A percentile compares a stretch with the other conserved stretches of the same genome.
Conservation (phyloP, 208 protist genomes). For the Angomonas ambiguus region DNA sequence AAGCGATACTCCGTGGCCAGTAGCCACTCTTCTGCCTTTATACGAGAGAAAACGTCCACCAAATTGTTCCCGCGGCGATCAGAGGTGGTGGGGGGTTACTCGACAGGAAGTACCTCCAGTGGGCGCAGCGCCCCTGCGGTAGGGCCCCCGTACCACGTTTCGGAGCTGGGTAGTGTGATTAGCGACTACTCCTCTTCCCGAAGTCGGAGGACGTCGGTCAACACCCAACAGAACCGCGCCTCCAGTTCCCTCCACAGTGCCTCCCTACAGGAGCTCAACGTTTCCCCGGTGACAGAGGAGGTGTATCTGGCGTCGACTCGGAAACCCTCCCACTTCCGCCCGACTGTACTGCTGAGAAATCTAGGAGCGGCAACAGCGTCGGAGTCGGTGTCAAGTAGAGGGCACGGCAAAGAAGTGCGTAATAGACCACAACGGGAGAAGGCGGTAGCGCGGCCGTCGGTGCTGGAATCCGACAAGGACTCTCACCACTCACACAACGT, state of each 20-base stretch:
- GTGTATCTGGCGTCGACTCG: neutral
- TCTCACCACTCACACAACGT: too few species aligned
- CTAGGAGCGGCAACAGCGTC: too few species aligned
- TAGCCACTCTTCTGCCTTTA: neutral
- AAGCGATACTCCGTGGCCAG: neutral
- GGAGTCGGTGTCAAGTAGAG: too few species aligned
- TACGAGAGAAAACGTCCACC: neutral
- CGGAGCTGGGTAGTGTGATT: conserved; percentile 29
- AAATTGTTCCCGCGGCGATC: neutral
- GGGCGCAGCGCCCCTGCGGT: neutral
- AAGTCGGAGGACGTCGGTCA: too few species aligned
- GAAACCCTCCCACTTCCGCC: too few species aligned
- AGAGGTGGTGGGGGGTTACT: neutral
- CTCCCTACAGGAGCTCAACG: conserved; percentile 34
- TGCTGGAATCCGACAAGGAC: neutral
- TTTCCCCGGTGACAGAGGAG: conserved; percentile 45
- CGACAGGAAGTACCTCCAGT: neutral
- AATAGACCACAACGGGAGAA: neutral
- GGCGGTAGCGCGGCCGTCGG: neutral
- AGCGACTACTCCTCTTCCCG: conserved; percentile 48
- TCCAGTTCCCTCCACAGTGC: conserved; percentile 21
- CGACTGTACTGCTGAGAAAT: too few species aligned
- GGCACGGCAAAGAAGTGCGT: too few species aligned
- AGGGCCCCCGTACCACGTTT: conserved; percentile 11
- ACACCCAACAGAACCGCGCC: conserved; percentile 25